phyloP scores from a whole-genome alignment of 768 basidiomycete genomes.

The Solioccasus polychromus region DNA sequence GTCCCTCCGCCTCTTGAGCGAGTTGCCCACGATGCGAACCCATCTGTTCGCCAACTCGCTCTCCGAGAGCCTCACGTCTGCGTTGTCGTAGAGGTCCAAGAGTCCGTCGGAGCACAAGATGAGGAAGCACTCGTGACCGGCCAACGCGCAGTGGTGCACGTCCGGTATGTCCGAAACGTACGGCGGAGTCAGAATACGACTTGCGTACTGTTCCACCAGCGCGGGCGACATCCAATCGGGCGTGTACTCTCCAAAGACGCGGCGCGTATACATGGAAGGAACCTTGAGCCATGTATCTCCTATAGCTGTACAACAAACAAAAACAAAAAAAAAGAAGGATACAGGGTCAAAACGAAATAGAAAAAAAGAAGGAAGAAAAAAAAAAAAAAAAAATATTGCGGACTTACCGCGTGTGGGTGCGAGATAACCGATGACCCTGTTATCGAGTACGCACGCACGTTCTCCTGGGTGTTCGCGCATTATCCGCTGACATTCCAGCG shows the following conservation, averaged over 20 bases:
- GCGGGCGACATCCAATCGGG: slow-evolving; percentile 24
- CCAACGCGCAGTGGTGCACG: slow-evolving; percentile 35
- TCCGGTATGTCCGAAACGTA: slow-evolving; percentile 44
- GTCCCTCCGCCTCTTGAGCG: slow-evolving; percentile 20
- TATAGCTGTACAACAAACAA: slow-evolving; percentile 21
- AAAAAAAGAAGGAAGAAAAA: not conserved
- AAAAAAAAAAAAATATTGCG: not conserved
- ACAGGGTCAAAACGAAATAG: slow-evolving; percentile 14
- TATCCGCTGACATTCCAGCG: slow-evolving; percentile 26
- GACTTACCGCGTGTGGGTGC: slow-evolving; percentile 37
- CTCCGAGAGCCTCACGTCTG: slow-evolving; percentile 19
- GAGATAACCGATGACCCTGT: slow-evolving; percentile 37
- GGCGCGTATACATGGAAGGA: slow-evolving; percentile 32
- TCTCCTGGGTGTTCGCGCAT: slow-evolving; percentile 32
- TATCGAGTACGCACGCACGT: slow-evolving; percentile 25
- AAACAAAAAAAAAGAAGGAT: not conserved
- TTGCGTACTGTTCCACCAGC: slow-evolving; percentile 22
- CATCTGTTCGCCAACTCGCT: slow-evolving; percentile 34
- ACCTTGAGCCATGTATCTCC: slow-evolving; percentile 37
- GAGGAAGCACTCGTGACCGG: slow-evolving; percentile 29
- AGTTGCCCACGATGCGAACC: slow-evolving; percentile 31
- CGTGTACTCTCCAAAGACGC: slow-evolving; percentile 24
- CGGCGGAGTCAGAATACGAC: slow-evolving; percentile 43
- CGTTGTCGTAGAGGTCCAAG: slow-evolving; percentile 37
- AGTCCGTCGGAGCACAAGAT: slow-evolving; percentile 50